A percentile compares a stretch with the other conserved stretches of the same genome.
Evolutionary conservation across 495 filamentous ascomycete species (phyloP).

Genomic region (Talaromyces stipitatus): DNA sequence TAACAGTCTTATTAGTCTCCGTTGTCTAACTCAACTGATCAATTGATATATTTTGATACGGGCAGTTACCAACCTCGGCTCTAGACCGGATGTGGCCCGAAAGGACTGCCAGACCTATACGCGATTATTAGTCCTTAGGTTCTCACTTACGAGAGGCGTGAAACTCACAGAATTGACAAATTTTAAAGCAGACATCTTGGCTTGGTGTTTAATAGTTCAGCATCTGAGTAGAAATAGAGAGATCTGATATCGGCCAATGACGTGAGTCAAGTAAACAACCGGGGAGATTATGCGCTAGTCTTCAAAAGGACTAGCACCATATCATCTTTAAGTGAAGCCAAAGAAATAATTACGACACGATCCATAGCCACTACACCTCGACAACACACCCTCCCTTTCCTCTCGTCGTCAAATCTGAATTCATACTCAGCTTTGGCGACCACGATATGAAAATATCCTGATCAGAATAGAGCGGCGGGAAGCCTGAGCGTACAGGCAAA

Average conservation of each 20-base stretch:
- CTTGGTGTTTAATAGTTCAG: not conserved
- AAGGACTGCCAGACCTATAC: constrained; percentile 74
- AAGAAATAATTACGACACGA: not conserved
- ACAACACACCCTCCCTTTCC: not conserved
- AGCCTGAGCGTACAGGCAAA: constrained; percentile 16
- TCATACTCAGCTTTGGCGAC: not conserved
- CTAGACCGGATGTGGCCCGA: constrained; percentile 72
- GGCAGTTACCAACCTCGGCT: constrained; percentile 58
- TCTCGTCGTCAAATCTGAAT: not conserved
- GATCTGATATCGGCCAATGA: not conserved
- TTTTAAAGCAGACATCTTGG: constrained; percentile 47
- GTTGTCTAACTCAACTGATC: not conserved
- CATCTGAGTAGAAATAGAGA: not conserved
- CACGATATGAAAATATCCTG: constrained; percentile 5
- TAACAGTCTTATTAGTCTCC: not conserved
- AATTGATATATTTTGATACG: not conserved
- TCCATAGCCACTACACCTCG: constrained; percentile 1
- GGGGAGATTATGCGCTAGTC: not conserved
- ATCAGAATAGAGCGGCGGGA: constrained; percentile 1
- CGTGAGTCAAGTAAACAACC: not conserved
- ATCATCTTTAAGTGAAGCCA: not conserved
- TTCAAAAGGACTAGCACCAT: not conserved
- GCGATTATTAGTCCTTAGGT: constrained; percentile 1
- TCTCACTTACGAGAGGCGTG: not conserved
- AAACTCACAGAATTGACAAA: constrained; percentile 54